Evolutionary conservation across 2,329 filamentous ascomycete species (phyloP).

Genomic region (Atkinsonella texensis): DNA sequence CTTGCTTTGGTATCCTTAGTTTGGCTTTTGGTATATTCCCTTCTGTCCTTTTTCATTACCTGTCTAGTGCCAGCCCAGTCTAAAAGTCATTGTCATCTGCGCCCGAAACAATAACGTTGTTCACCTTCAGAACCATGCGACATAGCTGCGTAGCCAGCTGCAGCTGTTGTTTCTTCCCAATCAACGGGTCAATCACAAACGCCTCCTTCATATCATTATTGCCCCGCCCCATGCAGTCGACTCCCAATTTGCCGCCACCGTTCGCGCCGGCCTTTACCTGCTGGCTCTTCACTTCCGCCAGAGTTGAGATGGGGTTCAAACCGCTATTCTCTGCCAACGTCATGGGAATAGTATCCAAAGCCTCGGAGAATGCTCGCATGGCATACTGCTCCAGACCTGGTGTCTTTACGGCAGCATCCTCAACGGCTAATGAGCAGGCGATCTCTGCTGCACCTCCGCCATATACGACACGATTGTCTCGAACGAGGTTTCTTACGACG

Average conservation of each 20-base stretch:
- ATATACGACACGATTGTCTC: conserved; percentile 94
- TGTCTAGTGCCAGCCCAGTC: conserved; percentile 12
- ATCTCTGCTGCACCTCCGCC: conserved; percentile 95
- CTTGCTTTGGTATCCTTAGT: conserved; percentile 2
- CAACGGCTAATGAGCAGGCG: conserved; percentile 89
- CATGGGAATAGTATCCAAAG: conserved; percentile 87
- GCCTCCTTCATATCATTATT: conserved; percentile 96
- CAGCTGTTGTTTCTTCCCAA: conserved; percentile 95
- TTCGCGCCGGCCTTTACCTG: conserved; percentile 63
- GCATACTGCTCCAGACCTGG: conserved; percentile 97
- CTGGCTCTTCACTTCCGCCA: conserved; percentile 90
- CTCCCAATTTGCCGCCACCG: conserved; percentile 57
- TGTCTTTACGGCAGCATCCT: conserved; percentile 88
- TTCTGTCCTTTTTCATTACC: neutral
- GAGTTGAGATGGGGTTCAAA: conserved; percentile 86
- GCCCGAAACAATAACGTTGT: conserved; percentile 90
- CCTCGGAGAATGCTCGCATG: conserved; percentile 95
- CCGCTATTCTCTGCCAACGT: conserved; percentile 95
- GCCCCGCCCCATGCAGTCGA: conserved; percentile 95
- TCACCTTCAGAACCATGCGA: conserved; percentile 95
- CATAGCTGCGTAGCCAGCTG: conserved; percentile 94
- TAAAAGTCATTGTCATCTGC: conserved; percentile 82
- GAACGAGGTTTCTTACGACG: conserved; percentile 91
- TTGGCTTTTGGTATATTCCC: conserved; percentile 15
- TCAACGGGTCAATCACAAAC: conserved; percentile 96